These are phyloP conservation scores for Phoma herbarum DNA, from an alignment of 2,329 filamentous ascomycete species.

Conservation along the genomic window DNA sequence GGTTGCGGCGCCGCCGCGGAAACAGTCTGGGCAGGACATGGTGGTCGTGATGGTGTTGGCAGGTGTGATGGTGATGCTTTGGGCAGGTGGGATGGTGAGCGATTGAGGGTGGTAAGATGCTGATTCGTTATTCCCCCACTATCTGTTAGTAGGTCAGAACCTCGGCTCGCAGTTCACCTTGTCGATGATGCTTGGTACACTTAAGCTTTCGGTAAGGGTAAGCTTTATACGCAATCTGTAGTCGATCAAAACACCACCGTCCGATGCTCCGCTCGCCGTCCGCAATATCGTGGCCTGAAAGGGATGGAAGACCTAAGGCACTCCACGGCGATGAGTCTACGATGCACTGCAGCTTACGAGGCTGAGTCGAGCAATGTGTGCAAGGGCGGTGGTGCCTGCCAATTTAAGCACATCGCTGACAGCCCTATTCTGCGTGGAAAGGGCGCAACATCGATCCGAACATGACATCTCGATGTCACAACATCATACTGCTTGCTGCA, in stretches of 20 bases:
- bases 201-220: too few relatives aligned
- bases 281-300: background rate
- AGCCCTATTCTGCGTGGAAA: background rate
- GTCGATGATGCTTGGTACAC: background rate
- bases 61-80: background rate
- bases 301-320: background rate
- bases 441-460: background rate
- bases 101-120: too few relatives aligned
- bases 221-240: too few relatives aligned
- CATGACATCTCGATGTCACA: background rate
- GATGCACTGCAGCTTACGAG: background rate
- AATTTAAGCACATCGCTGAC: background rate
- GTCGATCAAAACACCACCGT: background rate
- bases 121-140: too few relatives aligned
- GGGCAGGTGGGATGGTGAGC: too few relatives aligned
- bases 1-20: constrained; percentile 28
- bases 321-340: background rate
- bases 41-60: background rate
- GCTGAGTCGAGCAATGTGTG: background rate
- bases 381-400: background rate
- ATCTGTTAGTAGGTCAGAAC: too few relatives aligned
- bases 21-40: constrained; percentile 41
- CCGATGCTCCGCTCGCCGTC: background rate
- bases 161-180: too few relatives aligned
- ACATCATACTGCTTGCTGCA: background rate